phyloP scores from a whole-genome alignment of 2,329 filamentous ascomycete species.

The Thielaviopsis populi region DNA sequence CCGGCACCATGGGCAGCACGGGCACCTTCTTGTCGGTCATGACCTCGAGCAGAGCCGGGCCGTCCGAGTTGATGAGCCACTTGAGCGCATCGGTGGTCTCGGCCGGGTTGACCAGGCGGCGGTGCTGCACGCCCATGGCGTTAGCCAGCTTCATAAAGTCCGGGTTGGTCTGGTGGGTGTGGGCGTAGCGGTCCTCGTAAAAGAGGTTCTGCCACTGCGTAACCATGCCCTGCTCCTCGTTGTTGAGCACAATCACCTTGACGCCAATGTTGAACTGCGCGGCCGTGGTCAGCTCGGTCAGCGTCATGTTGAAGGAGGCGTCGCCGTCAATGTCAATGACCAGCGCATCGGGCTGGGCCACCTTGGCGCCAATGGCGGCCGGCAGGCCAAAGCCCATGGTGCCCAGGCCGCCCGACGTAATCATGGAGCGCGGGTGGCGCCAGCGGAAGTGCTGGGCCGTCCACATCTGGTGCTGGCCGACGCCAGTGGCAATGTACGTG shows the following conservation, averaged over 20 bases:
- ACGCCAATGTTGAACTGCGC: slow-evolving; percentile 93
- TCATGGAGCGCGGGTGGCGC: slow-evolving; percentile 81
- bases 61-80: slow-evolving; percentile 63
- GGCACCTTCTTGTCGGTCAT: slow-evolving; percentile 84
- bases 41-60: slow-evolving; percentile 86
- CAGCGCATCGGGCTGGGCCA: slow-evolving; percentile 57
- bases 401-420: slow-evolving; percentile 84
- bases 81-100: slow-evolving; percentile 65
- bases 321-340: slow-evolving; percentile 96
- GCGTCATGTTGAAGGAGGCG: slow-evolving; percentile 97
- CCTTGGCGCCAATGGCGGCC: slow-evolving; percentile 89
- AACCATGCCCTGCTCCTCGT: slow-evolving; percentile 93
- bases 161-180: slow-evolving; percentile 82
- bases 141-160: slow-evolving; percentile 86
- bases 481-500: slow-evolving; percentile 83
- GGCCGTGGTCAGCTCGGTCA: slow-evolving; percentile 86
- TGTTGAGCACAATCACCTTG: slow-evolving; percentile 91
- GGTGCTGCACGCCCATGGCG: slow-evolving; percentile 72
- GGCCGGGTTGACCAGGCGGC: slow-evolving; percentile 55
- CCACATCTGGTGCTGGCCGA: slow-evolving; percentile 99
- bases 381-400: slow-evolving; percentile 88
- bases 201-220: slow-evolving; percentile 94
- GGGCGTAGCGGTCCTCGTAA: slow-evolving; percentile 75
- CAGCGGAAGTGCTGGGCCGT: slow-evolving; percentile 92
- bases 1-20: slow-evolving; percentile 94